A percentile compares a stretch with the other conserved stretches of the same genome.
phyloP scores from a whole-genome alignment of 2,329 filamentous ascomycete species.

The Claviceps sorghi region DNA sequence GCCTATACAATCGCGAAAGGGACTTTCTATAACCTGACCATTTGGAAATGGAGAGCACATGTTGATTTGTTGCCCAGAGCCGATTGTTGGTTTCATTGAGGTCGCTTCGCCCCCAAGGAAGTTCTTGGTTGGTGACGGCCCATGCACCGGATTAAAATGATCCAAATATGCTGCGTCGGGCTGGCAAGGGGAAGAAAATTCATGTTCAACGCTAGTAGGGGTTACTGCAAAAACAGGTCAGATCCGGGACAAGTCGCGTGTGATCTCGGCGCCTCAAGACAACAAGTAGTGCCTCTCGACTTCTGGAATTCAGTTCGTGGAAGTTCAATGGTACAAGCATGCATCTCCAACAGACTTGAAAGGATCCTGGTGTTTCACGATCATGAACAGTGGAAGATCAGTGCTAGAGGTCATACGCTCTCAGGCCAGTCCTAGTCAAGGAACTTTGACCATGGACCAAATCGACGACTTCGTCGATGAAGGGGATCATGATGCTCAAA shows the following conservation, averaged over 20 bases:
- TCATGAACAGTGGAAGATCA: neutral
- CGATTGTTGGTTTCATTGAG: neutral
- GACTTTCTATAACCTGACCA: conserved; percentile 12
- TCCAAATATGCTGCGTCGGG: neutral
- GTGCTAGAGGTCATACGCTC: neutral
- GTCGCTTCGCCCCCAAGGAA: neutral
- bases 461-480: neutral
- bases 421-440: too few relatives aligned
- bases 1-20: conserved; percentile 19
- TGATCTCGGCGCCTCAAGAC: conserved; percentile 10
- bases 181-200: conserved; percentile 2
- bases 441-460: neutral
- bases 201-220: conserved; percentile 8
- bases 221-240: conserved; percentile 16
- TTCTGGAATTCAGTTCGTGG: neutral
- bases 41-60: neutral
- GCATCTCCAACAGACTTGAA: neutral
- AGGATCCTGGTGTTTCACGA: neutral
- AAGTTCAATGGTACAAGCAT: neutral
- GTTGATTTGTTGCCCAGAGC: neutral
- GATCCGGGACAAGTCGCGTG: conserved; percentile 13
- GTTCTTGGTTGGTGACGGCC: neutral
- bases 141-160: neutral
- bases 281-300: neutral
- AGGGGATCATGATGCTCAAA: neutral